Percentiles rank a stretch among this genome's conserved stretches.
These are phyloP conservation scores for Dothideomycetidae sp. DNA, from an alignment of 2,329 filamentous ascomycete genomes.

Conservation along the genomic window DNA sequence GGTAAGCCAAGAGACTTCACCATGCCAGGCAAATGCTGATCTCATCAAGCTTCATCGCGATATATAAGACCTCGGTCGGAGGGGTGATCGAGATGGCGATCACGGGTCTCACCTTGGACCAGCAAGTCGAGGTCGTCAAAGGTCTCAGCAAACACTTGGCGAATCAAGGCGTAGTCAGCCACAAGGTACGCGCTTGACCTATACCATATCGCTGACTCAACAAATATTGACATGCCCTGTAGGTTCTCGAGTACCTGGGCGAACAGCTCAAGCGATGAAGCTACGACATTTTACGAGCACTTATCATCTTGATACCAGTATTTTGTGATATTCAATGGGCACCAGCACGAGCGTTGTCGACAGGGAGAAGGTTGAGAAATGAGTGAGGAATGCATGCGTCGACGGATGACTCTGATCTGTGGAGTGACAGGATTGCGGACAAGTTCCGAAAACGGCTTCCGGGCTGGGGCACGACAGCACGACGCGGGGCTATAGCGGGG, in stretches of 20 bases:
- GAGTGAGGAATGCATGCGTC: no score
- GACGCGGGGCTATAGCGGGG: no score
- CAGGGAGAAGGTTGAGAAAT: no score
- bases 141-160: slow-evolving; percentile 49
- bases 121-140: slow-evolving; percentile 69
- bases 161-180: slow-evolving; percentile 45
- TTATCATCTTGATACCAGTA: no score
- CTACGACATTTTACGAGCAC: slow-evolving; percentile 5
- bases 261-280: slow-evolving; percentile 16
- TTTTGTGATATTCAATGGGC: no score
- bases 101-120: slow-evolving; percentile 69
- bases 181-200: slow-evolving; percentile 29
- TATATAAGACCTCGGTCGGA: slow-evolving; percentile 73
- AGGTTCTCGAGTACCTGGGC: slow-evolving; percentile 20
- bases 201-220: no score
- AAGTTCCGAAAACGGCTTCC: no score
- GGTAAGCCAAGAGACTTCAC: background rate
- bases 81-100: slow-evolving; percentile 84
- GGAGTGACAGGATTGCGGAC: no score
- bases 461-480: no score
- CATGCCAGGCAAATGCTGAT: background rate
- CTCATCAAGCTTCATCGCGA: slow-evolving; percentile 63
- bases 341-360: no score
- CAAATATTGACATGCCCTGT: background rate
- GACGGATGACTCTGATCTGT: no score